Conservation (phyloP, 2,329 filamentous ascomycete genomes). For the Endoconidiophora polonica region DNA sequence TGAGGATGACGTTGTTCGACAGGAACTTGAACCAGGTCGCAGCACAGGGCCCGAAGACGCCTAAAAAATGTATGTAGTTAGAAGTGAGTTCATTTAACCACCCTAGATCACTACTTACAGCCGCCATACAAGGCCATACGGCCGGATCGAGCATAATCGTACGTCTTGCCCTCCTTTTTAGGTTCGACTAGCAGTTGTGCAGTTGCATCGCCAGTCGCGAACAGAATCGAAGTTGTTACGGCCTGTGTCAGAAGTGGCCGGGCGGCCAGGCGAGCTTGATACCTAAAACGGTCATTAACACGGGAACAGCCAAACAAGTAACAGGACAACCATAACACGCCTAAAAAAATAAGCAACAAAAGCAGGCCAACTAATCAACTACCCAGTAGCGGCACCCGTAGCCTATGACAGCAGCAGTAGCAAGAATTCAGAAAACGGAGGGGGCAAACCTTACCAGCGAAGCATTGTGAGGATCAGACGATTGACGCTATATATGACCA, state of each 20-base stretch:
- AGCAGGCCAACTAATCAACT: too few species aligned
- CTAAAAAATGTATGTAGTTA: conserved; percentile 23
- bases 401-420: too few species aligned
- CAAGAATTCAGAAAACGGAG: not conserved
- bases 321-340: not conserved
- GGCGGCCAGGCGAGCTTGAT: conserved; percentile 65
- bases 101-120: conserved; percentile 29
- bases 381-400: not conserved
- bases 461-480: not conserved
- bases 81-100: conserved; percentile 1
- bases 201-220: conserved; percentile 77
- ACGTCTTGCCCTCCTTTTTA: conserved; percentile 47
- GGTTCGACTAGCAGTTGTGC: conserved; percentile 85
- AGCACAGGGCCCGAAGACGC: conserved; percentile 72
- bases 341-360: not conserved
- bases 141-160: conserved; percentile 55
- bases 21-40: conserved; percentile 78
- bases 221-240: conserved; percentile 78
- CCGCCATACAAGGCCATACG: conserved; percentile 73
- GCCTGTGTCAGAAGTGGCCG: conserved; percentile 81
- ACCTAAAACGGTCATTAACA: conserved; percentile 37
- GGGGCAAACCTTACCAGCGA: conserved; percentile 1
- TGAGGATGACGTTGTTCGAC: conserved; percentile 47
- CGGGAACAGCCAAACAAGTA: not conserved
- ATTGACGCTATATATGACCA: too few species aligned